Percentiles rank a stretch among this genome's conserved stretches.
Evolutionary conservation across 352 stramenopile genomes (phyloP).

Genomic region (Albugo candida): DNA sequence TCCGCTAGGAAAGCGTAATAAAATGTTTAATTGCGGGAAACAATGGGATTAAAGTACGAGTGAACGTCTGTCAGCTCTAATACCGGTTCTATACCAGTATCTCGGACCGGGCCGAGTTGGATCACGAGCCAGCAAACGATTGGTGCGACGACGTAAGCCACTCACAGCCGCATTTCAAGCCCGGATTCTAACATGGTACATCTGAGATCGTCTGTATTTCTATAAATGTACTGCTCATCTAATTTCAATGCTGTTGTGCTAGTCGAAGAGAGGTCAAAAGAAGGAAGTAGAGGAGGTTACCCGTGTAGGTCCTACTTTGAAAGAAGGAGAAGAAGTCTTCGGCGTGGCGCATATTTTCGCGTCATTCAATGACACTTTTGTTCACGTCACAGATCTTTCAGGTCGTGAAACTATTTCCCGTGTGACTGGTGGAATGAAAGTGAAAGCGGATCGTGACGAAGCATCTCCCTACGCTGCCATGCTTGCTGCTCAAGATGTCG

Average conservation of each 20-base stretch:
- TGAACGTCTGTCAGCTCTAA: no score
- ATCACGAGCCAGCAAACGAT: no score
- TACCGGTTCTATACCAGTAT: no score
- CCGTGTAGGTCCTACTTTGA: conserved; percentile 84
- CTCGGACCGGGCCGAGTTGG: no score
- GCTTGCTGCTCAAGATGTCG: conserved; percentile 99
- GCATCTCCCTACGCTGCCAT: conserved; percentile 99
- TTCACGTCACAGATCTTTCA: conserved; percentile 99
- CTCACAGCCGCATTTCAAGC: background rate
- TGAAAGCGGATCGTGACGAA: conserved; percentile 99
- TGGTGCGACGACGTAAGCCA: no score
- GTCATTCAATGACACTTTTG: conserved; percentile 99
- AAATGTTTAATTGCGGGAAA: no score
- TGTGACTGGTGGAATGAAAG: conserved; percentile 99
- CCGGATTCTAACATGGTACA: background rate
- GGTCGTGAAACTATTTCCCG: conserved; percentile 98
- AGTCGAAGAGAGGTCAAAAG: conserved; percentile 76
- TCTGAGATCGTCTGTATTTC: background rate
- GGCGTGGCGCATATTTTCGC: conserved; percentile 99
- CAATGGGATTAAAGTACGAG: no score
- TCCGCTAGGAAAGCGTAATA: no score
- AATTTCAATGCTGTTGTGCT: background rate
- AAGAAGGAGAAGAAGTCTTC: conserved; percentile 98
- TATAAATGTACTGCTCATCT: background rate
- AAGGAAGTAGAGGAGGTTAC: conserved; percentile 86